Conservation (phyloP, 2,329 filamentous ascomycete genomes). For the Cladosporium sp. region DNA sequence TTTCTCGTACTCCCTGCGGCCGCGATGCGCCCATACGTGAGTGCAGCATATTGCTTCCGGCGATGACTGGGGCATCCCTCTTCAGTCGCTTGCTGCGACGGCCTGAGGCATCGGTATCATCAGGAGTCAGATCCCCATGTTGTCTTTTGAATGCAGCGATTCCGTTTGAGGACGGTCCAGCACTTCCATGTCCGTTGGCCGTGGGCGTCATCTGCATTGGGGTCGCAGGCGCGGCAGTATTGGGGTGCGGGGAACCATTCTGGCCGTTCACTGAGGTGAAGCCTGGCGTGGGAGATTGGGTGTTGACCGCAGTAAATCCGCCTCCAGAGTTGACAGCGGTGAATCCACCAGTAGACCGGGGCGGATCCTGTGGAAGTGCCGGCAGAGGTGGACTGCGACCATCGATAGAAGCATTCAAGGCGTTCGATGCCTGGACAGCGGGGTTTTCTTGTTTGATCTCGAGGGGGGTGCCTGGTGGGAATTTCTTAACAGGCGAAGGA, state of each 20-base stretch:
- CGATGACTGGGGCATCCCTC: conserved; percentile 81
- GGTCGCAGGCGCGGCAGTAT: conserved; percentile 39
- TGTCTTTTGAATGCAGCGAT: conserved; percentile 68
- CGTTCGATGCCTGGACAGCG: conserved; percentile 59
- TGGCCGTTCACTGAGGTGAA: conserved; percentile 63
- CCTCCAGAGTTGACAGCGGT: conserved; percentile 67
- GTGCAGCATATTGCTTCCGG: conserved; percentile 94
- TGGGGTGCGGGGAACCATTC: conserved; percentile 42
- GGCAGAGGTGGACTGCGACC: conserved; percentile 37
- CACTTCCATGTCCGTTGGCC: conserved; percentile 25
- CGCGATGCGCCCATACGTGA: conserved; percentile 79
- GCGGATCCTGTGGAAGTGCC: conserved; percentile 39
- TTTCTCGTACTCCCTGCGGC: conserved; percentile 58
- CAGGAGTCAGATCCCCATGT: conserved; percentile 49
- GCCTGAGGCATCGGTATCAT: conserved; percentile 49
- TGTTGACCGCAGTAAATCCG: conserved; percentile 69
- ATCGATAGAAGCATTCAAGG: conserved; percentile 59
- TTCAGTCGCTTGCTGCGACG: conserved; percentile 91
- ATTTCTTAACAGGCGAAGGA: conserved; percentile 69
- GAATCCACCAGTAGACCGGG: conserved; percentile 59
- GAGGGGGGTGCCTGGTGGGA: conserved; percentile 52
- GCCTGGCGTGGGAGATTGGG: conserved; percentile 37
- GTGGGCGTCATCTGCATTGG: conserved; percentile 56
- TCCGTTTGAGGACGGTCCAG: conserved; percentile 32
- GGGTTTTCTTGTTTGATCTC: conserved; percentile 63